Percentiles rank a stretch among this genome's conserved stretches.
phyloP scores from a whole-genome alignment of 1,284 basidiomycete genomes.

The Boletus coffeatus region DNA sequence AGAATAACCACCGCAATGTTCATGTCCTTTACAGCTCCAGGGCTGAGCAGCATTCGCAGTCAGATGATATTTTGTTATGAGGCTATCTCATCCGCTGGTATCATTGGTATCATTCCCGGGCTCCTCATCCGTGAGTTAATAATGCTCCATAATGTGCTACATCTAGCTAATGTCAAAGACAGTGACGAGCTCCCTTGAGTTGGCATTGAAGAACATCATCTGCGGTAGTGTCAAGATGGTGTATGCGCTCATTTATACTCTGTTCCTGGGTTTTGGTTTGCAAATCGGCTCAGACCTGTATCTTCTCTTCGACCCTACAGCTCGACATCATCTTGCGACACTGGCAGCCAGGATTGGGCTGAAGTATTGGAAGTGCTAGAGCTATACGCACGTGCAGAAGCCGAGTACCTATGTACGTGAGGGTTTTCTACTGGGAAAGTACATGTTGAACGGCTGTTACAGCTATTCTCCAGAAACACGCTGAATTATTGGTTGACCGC shows the following conservation, averaged over 20 bases:
- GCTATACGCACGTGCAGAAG: constrained; percentile 63
- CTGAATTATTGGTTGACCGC: constrained; percentile 59
- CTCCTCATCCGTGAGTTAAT: constrained; percentile 67
- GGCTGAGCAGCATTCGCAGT: constrained; percentile 66
- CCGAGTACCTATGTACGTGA: constrained; percentile 76
- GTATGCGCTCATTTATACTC: constrained; percentile 82
- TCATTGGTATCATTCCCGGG: constrained; percentile 79
- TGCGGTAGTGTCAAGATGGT: constrained; percentile 89
- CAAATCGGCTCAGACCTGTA: constrained; percentile 86
- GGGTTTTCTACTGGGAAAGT: constrained; percentile 10
- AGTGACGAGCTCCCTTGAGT: constrained; percentile 84
- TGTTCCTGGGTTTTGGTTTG: constrained; percentile 87
- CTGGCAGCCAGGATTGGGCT: constrained; percentile 43
- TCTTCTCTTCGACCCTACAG: constrained; percentile 65
- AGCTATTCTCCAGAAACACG: constrained; percentile 71
- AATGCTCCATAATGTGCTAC: constrained; percentile 1
- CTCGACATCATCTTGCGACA: constrained; percentile 47
- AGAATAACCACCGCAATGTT: constrained; percentile 81
- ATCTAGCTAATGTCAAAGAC: constrained; percentile 15
- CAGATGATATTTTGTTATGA: constrained; percentile 83
- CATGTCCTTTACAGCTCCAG: constrained; percentile 76
- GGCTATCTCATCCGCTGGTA: constrained; percentile 77
- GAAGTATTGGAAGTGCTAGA: constrained; percentile 54
- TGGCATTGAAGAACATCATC: constrained; percentile 85
- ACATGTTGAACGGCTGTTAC: constrained; percentile 15